Evolutionary conservation across 208 protist species (phyloP), one percentile per base, ranked within the genome.

Genomic region (Tetramitus jugosus): DNA sequence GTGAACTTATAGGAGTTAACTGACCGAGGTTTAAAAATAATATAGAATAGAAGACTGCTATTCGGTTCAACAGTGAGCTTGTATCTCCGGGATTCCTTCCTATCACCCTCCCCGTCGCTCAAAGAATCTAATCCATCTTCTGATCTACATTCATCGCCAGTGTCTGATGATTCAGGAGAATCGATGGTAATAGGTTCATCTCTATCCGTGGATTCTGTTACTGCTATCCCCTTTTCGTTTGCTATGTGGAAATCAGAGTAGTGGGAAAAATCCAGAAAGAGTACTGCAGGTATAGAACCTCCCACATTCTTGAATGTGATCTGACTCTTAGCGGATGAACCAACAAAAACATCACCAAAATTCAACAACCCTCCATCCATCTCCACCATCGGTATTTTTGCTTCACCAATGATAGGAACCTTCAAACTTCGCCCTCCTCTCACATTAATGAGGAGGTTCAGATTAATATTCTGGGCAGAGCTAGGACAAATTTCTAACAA

Each of bases 281-380:
- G 79, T 20, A 93, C 82, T 14, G 90, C 93, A 3, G 87, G 84
- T 10, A 97, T 90, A 65, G 88, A 26, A 26, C 49, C 84, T 60
- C 87, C 85, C 43, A 45, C 86, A 84, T 96, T 97, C 13, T 75
- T 80, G 64, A 97, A 78, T 26, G 81, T 80, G 40, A 96, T 79
- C 26, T 82, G 79, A 29, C 79, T 84, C 1, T 79, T 71, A 52
- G 80, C 76, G 69, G 84, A 82, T 37, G 82, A 86, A 13, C 91
- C 91, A 33, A 95, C 85, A 76, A 89, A 92, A 23, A 95, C 87
- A 35, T 89, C 78, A 17, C 88, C 91, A 81, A 94, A 97, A 62
- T 91, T 84, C 26, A 97, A 84, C 37, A 84, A 56, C n/a, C 88
- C 78, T 80, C 94, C 91, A 20, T 83, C 85, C 69, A 93, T 84